Conservation (phyloP, 1,284 basidiomycete genomes). For the Austroboletus niveus region DNA sequence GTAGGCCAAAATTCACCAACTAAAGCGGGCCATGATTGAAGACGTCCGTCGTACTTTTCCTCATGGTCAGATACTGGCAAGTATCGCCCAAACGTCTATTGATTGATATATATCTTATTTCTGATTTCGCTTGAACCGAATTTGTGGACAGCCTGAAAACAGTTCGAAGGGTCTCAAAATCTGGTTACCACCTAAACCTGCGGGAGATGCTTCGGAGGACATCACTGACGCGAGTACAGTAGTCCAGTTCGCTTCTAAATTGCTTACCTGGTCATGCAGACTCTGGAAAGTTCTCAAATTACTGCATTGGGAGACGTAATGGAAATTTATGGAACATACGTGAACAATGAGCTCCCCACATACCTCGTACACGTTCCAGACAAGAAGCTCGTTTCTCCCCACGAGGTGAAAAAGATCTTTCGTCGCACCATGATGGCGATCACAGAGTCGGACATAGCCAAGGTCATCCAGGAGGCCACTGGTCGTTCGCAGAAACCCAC, state of each 20-base stretch:
- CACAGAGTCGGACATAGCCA: constrained; percentile 27
- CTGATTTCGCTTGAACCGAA: background rate
- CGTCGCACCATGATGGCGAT: constrained; percentile 23
- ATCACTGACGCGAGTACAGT: constrained; percentile 17
- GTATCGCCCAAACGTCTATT: background rate
- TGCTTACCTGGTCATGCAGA: constrained; percentile 16
- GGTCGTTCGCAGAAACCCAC: constrained; percentile 40
- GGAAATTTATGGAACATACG: constrained; percentile 18
- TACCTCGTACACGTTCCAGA: constrained; percentile 30
- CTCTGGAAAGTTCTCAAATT: constrained; percentile 2
- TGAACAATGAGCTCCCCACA: constrained; percentile 32
- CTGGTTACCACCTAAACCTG: constrained; percentile 23
- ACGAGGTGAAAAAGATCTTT: constrained; percentile 32
- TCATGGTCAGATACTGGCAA: constrained; percentile 31
- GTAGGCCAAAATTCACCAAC: constrained; percentile 31
- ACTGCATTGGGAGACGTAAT: constrained; percentile 27
- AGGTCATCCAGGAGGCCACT: constrained; percentile 34
- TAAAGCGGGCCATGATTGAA: constrained; percentile 30
- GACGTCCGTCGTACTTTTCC: constrained; percentile 28
- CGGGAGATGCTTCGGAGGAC: background rate
- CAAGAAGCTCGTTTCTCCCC: constrained; percentile 28
- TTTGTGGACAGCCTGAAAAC: constrained; percentile 20
- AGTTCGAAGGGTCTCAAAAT: constrained; percentile 26
- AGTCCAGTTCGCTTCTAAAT: background rate
- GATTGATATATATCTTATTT: too few relatives aligned